Evolutionary conservation across 345 rosid genomes (phyloP).

Genomic region (Syzygium oleosum): DNA sequence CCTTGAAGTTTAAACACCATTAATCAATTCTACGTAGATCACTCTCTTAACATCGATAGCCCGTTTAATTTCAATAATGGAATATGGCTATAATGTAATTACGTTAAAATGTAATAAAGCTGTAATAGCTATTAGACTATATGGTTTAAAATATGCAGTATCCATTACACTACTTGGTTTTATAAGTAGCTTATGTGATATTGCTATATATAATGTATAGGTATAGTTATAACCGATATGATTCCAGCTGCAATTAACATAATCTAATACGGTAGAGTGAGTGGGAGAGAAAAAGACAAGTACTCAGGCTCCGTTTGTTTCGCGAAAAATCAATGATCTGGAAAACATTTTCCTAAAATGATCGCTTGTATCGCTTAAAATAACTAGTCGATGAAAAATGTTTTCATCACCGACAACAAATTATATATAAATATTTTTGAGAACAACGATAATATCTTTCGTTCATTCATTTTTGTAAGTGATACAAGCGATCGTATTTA

Average conservation of each 20-base stretch:
- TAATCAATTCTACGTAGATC: neutral
- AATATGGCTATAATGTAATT: neutral
- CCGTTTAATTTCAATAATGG: neutral
- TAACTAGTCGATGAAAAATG: no score
- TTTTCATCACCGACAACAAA: no score
- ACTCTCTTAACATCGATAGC: neutral
- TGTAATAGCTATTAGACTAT: neutral
- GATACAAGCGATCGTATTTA: no score
- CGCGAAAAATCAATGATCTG: no score
- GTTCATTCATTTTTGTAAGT: no score
- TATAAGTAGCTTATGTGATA: neutral
- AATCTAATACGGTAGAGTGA: neutral
- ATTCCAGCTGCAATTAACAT: neutral
- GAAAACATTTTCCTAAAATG: no score
- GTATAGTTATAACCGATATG: neutral
- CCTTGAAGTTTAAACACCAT: neutral
- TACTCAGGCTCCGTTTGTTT: no score
- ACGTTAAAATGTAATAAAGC: neutral
- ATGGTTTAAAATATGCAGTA: neutral
- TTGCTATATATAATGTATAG: neutral
- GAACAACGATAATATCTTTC: no score
- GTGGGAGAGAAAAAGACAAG: neutral
- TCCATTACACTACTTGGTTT: neutral
- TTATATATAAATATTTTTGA: no score
- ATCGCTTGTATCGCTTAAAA: no score